Conservation (phyloP, 306 rosid genomes). For the Cercis canadensis region DNA sequence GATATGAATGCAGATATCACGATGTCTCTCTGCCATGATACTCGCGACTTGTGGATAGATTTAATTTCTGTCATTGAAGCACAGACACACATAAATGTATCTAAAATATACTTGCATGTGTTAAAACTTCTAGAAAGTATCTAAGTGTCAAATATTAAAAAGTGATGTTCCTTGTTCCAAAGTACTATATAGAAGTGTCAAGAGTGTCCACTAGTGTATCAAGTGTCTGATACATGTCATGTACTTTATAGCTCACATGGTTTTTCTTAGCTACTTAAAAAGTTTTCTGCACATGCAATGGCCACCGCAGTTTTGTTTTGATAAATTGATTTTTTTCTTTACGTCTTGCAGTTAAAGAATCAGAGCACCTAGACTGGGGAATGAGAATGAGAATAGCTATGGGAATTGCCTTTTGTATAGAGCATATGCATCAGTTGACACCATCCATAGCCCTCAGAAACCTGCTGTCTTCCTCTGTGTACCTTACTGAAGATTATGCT, state of each 20-base stretch:
- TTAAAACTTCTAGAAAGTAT: too few species aligned
- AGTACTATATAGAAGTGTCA: too few species aligned
- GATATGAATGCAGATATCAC: too few species aligned
- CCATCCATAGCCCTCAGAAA: slow-evolving; percentile 66
- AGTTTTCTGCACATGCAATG: neutral
- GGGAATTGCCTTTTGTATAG: slow-evolving; percentile 94
- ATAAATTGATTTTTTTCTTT: slow-evolving; percentile 11
- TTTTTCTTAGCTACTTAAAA: neutral
- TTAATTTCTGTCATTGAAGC: too few species aligned
- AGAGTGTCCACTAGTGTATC: too few species aligned
- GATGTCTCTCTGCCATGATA: neutral
- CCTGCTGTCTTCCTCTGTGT: slow-evolving; percentile 73
- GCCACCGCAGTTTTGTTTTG: slow-evolving; percentile 7
- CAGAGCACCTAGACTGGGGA: slow-evolving; percentile 87
- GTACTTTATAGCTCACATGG: too few species aligned
- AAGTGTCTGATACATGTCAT: too few species aligned
- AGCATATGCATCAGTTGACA: slow-evolving; percentile 73
- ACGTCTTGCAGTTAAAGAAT: slow-evolving; percentile 81
- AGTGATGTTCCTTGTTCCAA: too few species aligned
- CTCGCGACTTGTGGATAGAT: too few species aligned
- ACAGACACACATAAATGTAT: too few species aligned
- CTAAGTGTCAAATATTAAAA: too few species aligned
- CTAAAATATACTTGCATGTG: too few species aligned
- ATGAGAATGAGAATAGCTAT: slow-evolving; percentile 81
- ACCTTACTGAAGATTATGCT: slow-evolving; percentile 90